Evolutionary conservation across 2,329 filamentous ascomycete species (phyloP).

Genomic region (Aspergillus sp.): DNA sequence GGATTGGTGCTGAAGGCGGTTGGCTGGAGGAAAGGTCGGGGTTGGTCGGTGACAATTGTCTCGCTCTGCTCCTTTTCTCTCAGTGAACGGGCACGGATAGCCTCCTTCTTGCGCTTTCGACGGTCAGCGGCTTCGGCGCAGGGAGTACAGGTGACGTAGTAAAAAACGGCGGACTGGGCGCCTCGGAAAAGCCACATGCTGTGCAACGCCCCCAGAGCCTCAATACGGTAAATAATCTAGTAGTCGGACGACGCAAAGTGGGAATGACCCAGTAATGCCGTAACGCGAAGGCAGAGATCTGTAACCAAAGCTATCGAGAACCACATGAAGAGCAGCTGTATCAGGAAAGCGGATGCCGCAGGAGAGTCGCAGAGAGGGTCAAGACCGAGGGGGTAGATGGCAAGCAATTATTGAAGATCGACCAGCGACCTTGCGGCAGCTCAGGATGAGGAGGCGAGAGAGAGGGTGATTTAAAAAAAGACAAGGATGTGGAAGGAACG

Average conservation of each 20-base stretch:
- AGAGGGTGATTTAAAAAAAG: background rate
- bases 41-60: slow-evolving; percentile 61
- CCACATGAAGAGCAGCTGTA: slow-evolving; percentile 37
- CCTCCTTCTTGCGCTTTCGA: slow-evolving; percentile 69
- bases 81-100: slow-evolving; percentile 65
- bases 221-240: background rate
- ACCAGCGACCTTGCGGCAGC: slow-evolving; percentile 26
- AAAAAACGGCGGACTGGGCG: slow-evolving; percentile 52
- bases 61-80: slow-evolving; percentile 65
- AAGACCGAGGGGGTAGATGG: slow-evolving; percentile 1
- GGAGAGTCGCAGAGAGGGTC: slow-evolving; percentile 1
- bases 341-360: slow-evolving; percentile 10
- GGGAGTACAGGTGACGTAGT: slow-evolving; percentile 50
- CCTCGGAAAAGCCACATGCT: slow-evolving; percentile 51
- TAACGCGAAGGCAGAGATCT: slow-evolving; percentile 24
- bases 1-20: slow-evolving; percentile 80
- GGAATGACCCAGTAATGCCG: slow-evolving; percentile 24
- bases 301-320: slow-evolving; percentile 23
- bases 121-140: slow-evolving; percentile 71
- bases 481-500: background rate
- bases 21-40: slow-evolving; percentile 74
- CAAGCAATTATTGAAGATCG: slow-evolving; percentile 23
- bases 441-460: slow-evolving; percentile 4
- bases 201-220: background rate
- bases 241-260: slow-evolving; percentile 17